Base-by-base conservation (phyloP, 805 yeast species). In the Candida ficus region DNA sequence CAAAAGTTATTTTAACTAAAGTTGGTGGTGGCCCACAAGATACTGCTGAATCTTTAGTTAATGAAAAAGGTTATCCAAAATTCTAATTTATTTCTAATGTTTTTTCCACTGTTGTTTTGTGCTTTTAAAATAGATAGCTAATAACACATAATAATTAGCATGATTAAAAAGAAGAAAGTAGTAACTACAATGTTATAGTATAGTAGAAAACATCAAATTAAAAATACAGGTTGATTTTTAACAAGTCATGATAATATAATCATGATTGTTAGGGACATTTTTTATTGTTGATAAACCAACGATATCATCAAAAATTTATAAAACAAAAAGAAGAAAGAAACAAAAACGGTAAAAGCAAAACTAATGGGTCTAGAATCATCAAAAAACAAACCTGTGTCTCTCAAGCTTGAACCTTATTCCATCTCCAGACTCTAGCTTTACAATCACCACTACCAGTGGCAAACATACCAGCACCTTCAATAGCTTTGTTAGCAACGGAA, bases 381-480 rank as follows among this genome's bases (percentile, higher is more conserved):
- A 10, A 13, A 21, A 22, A 33, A 33, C 38, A 29, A 29, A 16
- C 41, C 42, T 19, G 35, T 31, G 29, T 35, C 38, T 18, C 17
- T 29, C 47, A 35, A 53, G 30, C 42, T 36, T 35, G 37, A 16
- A 48, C 53, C 46, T 70, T 73, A 53, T 78, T 79, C 83, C 88
- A 88, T 62, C 83, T 78, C 99, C 99, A 91, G 58, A 91, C 85
- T 65, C 96, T 79, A 30, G 98, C 98, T 61, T 90, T 86, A 65
- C 95, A 91, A 66, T 91, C 98, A 62, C 98, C 99, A 64, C 88
- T 76, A 42, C 98, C 98, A 12, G 98, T 90, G 41, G 98, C 98
- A 70, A 91, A 93, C 54, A 87, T 80, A 36, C 95, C 91, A 49
- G 78, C 81, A 36, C 82, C 83, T 46, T 75, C 72, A 43, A 71